phyloP scores from a whole-genome alignment of 1,284 basidiomycete species.

The Marasmius tenuissimus region DNA sequence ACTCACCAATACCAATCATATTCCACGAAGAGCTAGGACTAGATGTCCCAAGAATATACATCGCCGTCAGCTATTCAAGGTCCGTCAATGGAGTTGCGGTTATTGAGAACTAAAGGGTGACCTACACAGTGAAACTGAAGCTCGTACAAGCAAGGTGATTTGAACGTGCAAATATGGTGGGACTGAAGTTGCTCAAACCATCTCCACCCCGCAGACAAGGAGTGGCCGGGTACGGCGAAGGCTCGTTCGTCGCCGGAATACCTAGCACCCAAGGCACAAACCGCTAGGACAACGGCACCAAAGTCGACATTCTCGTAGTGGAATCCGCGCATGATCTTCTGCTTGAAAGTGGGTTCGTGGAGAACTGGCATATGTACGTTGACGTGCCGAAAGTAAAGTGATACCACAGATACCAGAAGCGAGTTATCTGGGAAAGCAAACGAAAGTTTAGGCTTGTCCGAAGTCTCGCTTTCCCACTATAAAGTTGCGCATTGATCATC shows the following conservation, averaged over 20 bases:
- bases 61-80: neutral
- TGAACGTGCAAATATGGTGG: neutral
- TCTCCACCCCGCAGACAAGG: neutral
- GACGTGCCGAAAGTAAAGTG: neutral
- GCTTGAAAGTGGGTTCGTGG: slow-evolving; percentile 6
- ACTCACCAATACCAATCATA: neutral
- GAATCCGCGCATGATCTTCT: neutral
- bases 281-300: slow-evolving; percentile 6
- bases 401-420: neutral
- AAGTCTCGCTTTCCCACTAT: neutral
- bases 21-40: neutral
- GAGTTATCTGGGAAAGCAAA: neutral
- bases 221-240: neutral
- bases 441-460: neutral
- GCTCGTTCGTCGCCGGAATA: neutral
- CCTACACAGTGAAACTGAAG: neutral
- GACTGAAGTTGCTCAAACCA: neutral
- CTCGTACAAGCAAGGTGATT: neutral
- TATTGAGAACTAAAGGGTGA: neutral
- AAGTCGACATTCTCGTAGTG: slow-evolving; percentile 3
- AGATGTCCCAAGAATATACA: neutral
- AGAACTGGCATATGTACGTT: slow-evolving; percentile 1
- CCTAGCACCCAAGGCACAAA: slow-evolving; percentile 2
- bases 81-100: neutral
- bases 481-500: neutral